phyloP scores from a whole-genome alignment of 2,329 filamentous ascomycete genomes.

The Fusarium agapanthi region DNA sequence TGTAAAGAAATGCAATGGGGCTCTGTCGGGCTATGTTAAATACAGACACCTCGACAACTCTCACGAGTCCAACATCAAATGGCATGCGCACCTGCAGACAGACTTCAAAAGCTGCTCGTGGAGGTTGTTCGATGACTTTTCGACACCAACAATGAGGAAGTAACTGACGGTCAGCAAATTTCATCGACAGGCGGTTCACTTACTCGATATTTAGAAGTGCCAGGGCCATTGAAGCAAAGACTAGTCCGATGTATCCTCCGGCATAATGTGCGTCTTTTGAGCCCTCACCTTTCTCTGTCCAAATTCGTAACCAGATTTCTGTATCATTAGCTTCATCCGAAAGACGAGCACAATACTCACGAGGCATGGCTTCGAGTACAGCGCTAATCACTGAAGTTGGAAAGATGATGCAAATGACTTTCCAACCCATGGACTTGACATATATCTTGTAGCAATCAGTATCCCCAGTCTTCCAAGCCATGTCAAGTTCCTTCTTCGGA shows the following conservation, averaged over 20 bases:
- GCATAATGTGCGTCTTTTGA: constrained; percentile 30
- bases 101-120: constrained; percentile 35
- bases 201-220: constrained; percentile 19
- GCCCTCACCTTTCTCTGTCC: constrained; percentile 39
- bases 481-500: constrained; percentile 25
- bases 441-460: constrained; percentile 44
- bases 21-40: constrained; percentile 32
- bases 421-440: constrained; percentile 38
- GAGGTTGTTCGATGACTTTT: constrained; percentile 36
- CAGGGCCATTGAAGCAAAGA: constrained; percentile 23
- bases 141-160: constrained; percentile 38
- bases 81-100: constrained; percentile 13
- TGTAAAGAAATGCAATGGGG: constrained; percentile 53
- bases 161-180: constrained; percentile 12
- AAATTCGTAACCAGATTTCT: constrained; percentile 43
- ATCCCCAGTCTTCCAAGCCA: constrained; percentile 43
- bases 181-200: not conserved
- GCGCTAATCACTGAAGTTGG: constrained; percentile 15
- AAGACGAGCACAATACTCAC: not conserved
- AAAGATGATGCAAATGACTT: constrained; percentile 28
- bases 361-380: constrained; percentile 37
- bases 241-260: constrained; percentile 38
- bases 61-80: not conserved
- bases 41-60: not conserved
- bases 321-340: not conserved